Evolutionary conservation across 805 yeast genomes (phyloP).

Genomic region (Saccharomycopsis oosterbeekiorum): DNA sequence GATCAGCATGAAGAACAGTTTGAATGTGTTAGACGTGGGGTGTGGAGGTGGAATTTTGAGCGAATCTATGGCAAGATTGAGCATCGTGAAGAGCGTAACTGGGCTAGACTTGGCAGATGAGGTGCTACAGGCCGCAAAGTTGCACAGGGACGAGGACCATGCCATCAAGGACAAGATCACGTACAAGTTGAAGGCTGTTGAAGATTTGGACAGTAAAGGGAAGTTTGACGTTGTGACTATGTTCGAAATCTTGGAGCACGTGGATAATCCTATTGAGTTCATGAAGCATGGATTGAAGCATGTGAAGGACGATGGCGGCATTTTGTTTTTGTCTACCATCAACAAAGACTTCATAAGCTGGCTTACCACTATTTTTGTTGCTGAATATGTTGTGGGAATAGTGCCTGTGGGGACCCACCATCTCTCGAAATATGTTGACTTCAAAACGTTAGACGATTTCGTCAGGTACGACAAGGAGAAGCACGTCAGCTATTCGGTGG

Average conservation of each 20-base stretch:
- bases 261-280: conserved; percentile 70
- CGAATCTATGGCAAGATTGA: conserved; percentile 77
- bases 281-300: conserved; percentile 56
- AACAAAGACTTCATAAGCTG: conserved; percentile 81
- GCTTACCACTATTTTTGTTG: conserved; percentile 88
- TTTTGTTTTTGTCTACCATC: conserved; percentile 81
- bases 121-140: conserved; percentile 68
- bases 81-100: conserved; percentile 48
- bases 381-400: conserved; percentile 65
- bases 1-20: conserved; percentile 25
- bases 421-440: conserved; percentile 74
- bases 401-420: conserved; percentile 95
- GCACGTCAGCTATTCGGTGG: conserved; percentile 41
- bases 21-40: conserved; percentile 75
- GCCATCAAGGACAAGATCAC: conserved; percentile 40
- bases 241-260: conserved; percentile 95
- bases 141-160: conserved; percentile 64
- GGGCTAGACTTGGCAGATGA: conserved; percentile 85
- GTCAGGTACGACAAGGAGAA: conserved; percentile 29
- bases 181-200: conserved; percentile 57
- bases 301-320: conserved; percentile 67
- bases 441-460: conserved; percentile 59
- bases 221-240: conserved; percentile 72
- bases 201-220: conserved; percentile 38
- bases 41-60: conserved; percentile 97